These are phyloP conservation scores for Galium porrigens DNA, from an alignment of 305 asterid species.

Conservation along the genomic window DNA sequence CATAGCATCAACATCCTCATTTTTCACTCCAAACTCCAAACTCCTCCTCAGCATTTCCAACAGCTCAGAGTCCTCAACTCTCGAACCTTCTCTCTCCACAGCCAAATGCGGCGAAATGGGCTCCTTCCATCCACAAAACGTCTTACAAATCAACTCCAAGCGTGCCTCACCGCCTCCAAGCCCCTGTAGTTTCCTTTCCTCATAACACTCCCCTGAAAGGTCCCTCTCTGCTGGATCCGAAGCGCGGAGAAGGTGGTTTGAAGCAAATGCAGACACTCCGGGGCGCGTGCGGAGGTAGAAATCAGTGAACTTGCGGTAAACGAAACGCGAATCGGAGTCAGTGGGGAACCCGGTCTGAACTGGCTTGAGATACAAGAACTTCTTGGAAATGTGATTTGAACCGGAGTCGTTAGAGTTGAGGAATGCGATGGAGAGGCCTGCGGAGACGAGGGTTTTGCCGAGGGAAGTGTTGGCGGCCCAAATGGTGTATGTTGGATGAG, in stretches of 20 bases:
- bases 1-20: constrained; percentile 30
- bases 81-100: constrained; percentile 62
- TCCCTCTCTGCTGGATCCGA: constrained; percentile 41
- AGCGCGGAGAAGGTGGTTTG: constrained; percentile 44
- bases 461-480: constrained; percentile 93
- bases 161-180: constrained; percentile 31
- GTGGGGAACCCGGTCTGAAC: constrained; percentile 81
- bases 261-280: constrained; percentile 42
- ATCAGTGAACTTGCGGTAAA: constrained; percentile 45
- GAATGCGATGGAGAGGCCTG: constrained; percentile 76
- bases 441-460: constrained; percentile 91
- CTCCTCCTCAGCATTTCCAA: constrained; percentile 51
- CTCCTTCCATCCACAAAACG: constrained; percentile 70
- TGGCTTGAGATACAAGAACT: constrained; percentile 70
- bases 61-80: constrained; percentile 44
- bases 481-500: constrained; percentile 64
- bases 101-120: constrained; percentile 86
- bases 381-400: constrained; percentile 23
- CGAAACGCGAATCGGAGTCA: constrained; percentile 79
- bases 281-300: constrained; percentile 31
- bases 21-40: constrained; percentile 24
- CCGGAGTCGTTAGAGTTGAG: constrained; percentile 27
- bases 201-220: constrained; percentile 30
- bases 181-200: constrained; percentile 51
- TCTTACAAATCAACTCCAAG: constrained; percentile 62